Evolutionary conservation across 2,329 filamentous ascomycete genomes (phyloP).

Genomic region (Colletotrichum navitas): DNA sequence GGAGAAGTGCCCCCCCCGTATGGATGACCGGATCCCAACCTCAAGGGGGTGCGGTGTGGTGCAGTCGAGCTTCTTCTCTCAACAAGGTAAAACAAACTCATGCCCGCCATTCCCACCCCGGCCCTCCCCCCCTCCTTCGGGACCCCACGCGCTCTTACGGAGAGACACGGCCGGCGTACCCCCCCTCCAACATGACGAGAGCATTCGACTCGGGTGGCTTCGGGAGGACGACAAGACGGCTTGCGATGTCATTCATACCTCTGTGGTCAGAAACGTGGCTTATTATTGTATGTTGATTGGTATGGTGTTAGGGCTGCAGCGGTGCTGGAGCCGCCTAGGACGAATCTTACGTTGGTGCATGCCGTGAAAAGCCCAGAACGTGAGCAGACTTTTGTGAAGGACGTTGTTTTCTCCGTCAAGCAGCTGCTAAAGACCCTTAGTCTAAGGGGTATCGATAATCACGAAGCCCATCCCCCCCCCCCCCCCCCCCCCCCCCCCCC

Average conservation of each 20-base stretch:
- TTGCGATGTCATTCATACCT: too few relatives aligned
- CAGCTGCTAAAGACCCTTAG: conserved; percentile 14
- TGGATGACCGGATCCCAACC: background rate
- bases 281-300: background rate
- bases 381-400: background rate
- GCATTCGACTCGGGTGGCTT: background rate
- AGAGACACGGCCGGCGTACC: background rate
- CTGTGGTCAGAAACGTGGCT: background rate
- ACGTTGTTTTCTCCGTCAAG: background rate
- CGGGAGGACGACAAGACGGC: background rate
- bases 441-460: conserved; percentile 31
- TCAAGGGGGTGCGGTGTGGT: background rate
- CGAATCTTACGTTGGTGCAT: background rate
- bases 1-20: background rate
- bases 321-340: background rate
- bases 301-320: background rate
- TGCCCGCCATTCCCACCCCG: background rate
- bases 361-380: background rate
- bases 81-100: background rate
- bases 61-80: background rate
- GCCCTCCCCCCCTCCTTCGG: background rate
- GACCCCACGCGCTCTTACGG: background rate
- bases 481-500: background rate
- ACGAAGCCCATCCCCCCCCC: background rate
- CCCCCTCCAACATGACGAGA: background rate